Base-by-base conservation (phyloP, 176 grass and related monocot genomes). In the Oryza rufipogon region DNA sequence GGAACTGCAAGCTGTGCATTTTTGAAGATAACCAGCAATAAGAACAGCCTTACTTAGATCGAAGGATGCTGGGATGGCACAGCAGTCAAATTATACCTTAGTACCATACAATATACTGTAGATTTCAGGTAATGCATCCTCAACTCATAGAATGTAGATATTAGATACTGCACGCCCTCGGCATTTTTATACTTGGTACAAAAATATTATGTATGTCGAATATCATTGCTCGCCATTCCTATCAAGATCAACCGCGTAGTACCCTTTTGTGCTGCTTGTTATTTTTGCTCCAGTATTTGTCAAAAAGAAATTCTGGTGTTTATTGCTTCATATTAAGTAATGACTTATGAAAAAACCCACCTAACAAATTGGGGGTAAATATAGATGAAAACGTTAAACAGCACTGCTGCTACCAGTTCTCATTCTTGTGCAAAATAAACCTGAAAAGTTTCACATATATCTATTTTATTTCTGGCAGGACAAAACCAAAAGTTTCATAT, bases 121-220 rank as follows among this genome's bases (percentile, higher is more conserved):
- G 76, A 49, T 49, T 74, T 23, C 11, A 8, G 68, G 54, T 66
- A 20, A 0, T 8, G 66, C 58, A 6, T 15, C 39, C 30, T 12
- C 15, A 15, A 38, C 22, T 79, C 13, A 26, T 80, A 89, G 13
- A 84, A 74, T 85, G 76, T 84, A 89, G 13, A 84, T 74, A 68
- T 12, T 88, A 66, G 65, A 46, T 68, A 48, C 44, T 79, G 70
- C 48, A 76, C 48, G 11, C 22, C 69, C 39, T 32, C 8, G 25
- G 34, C 68, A 47, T 85, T 39, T 38, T 67, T 45, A 46, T 73
- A 73, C 52, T 41, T 71, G 17, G 19, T 63, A 28, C 3, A 20
- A 56, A 39, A 64, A 28, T 7, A 51, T 75, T 70, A 70, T 77
- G 28, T 69, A 14, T 76, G 38, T 77, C 26, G 73, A 77, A 65